Base-by-base conservation (phyloP, 148 eudicot genomes). In the Chenopodium suecicum region DNA sequence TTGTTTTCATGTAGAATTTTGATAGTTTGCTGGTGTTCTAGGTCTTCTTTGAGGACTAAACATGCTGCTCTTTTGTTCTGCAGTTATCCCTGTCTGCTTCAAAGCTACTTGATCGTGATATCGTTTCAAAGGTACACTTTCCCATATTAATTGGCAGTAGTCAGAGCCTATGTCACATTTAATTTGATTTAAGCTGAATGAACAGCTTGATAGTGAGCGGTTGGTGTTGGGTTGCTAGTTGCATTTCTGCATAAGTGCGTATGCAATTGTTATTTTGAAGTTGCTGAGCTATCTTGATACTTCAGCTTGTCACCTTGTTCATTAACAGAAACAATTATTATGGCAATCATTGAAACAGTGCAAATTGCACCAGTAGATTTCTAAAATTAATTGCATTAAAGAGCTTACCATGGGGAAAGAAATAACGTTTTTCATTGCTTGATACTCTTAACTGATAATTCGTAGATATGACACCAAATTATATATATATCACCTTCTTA, bases 11-110 rank as follows among this genome's bases (percentile, higher is more conserved):
- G 29, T 16, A 16, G 70, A 48, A 25, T 48, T 8, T 32, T 29
- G 14, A 17, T 8, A 29, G 65, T 48, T 3, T 48, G 10, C 62
- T 69, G 58, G 41, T 29, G n/a, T 69, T 27, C 47, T 73, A 58
- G 14, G 32, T 66, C 23, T 75, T 63, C 73, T 82, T 77, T 44
- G 66, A 56, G 63, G 41, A 20, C 72, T 78, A 48, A 34, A 27
- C 37, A 11, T 79, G 68, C 60, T 80, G 75, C 31, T 52, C 62
- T 66, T 82, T 81, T 80, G 77, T 84, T 48, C 70, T 88, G 87
- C 97, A 95, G 99, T 82, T 95, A 69, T 90, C 94, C 46, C 81
- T 95, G 37, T 88, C 97, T 79, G 99, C 99, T 74, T 85, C 91
- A 23, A 88, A 90, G 70, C 85, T 95, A 69, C 89, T 78, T 66